These are phyloP conservation scores for Paecilomyces fulvus DNA, from an alignment of 2,329 filamentous ascomycete species.

Conservation along the genomic window DNA sequence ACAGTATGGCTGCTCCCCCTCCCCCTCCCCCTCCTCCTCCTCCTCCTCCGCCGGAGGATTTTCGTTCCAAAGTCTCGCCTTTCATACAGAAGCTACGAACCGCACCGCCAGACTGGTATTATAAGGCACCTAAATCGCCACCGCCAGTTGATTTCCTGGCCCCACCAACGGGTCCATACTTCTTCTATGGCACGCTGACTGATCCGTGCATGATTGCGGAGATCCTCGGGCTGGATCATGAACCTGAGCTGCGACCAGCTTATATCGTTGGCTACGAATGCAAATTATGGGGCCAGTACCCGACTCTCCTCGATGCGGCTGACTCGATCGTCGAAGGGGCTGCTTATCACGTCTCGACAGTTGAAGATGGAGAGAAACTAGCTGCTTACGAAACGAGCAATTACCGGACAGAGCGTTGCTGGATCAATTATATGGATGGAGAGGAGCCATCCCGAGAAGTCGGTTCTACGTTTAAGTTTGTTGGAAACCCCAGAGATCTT, in stretches of 20 bases:
- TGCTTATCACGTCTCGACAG: conserved; percentile 15
- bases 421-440: conserved; percentile 11
- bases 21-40: background rate
- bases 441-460: background rate
- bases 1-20: background rate
- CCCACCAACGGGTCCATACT: conserved; percentile 19
- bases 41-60: background rate
- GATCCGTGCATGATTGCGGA: conserved; percentile 20
- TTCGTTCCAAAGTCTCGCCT: background rate
- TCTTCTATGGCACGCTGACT: conserved; percentile 31
- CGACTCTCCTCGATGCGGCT: conserved; percentile 14
- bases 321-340: conserved; percentile 12
- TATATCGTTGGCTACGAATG: conserved; percentile 16
- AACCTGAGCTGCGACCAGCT: conserved; percentile 13
- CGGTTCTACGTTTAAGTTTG: background rate
- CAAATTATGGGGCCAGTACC: conserved; percentile 23
- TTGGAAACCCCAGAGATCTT: background rate
- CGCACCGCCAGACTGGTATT: background rate
- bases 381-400: conserved; percentile 16
- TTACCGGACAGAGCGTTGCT: conserved; percentile 9
- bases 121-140: background rate
- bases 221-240: conserved; percentile 12
- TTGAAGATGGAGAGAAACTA: conserved; percentile 12
- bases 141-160: background rate
- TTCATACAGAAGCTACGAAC: background rate